Evolutionary conservation across 257 asterid genomes (phyloP), one percentile per base, ranked within the genome.

Genomic region (Thymus quinquecostatus): DNA sequence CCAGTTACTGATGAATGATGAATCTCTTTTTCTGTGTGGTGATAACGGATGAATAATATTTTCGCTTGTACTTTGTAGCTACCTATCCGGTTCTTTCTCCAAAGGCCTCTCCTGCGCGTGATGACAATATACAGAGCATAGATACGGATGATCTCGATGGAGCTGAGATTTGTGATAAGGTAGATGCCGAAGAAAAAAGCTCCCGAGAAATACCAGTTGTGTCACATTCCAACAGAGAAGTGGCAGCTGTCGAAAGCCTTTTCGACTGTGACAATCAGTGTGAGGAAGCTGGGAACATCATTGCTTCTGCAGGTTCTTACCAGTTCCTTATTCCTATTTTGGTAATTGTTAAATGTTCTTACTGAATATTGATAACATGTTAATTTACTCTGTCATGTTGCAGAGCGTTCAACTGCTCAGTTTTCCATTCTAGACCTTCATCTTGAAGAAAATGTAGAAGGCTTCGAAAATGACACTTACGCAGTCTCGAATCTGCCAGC

Each of bases 231-330:
- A 64, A 60, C 41, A 60, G 54, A 10, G 60, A 57, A 64, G 53
- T 66, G 59, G 65, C 32, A 21, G 10, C 32, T 48, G 27, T 8
- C 10, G 47, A 59, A 63, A 10, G n/a, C 49, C 61, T 10, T 72
- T 60, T 32, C 43, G 50, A 12, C 34, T 29, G 59, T 64, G 58
- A 68, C 47, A 33, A 54, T 36, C 64, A 53, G 45, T 14, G 45
- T 51, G 41, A 2, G 54, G 66, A 47, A 55, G 66, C 66, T 67
- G 44, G 29, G 60, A 70, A 58, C 63, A 50, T 68, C 30, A 53
- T 66, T 67, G 68, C 60, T 56, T 44, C 67, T 76, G 77, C 72
- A 83, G 81, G 85, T 80, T 21, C 54, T 55, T 47, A 38, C 12
- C 10, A 9, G 13, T 67, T 38, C 2, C 60, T 9, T 53, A 57